These are phyloP conservation scores for Leccinum incarnatum DNA, from an alignment of 768 basidiomycete species.

Conservation along the genomic window DNA sequence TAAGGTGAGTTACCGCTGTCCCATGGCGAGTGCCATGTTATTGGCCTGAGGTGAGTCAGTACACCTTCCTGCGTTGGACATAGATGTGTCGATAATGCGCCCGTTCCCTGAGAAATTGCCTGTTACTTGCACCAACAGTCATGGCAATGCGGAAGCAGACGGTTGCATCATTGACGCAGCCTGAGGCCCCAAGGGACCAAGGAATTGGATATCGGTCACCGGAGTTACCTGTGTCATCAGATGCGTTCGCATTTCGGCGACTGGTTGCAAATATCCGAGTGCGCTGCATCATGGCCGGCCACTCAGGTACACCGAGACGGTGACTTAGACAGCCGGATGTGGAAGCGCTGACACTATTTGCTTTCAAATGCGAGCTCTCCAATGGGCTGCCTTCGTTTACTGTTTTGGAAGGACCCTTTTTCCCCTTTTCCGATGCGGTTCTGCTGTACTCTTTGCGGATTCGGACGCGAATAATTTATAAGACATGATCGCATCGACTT, in stretches of 20 bases:
- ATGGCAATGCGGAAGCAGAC: not conserved
- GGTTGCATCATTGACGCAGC: not conserved
- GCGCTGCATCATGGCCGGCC: not conserved
- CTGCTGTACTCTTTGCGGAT: not conserved
- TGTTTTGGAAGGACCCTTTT: not conserved
- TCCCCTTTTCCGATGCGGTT: not conserved
- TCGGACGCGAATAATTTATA: not conserved
- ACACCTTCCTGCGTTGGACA: not conserved
- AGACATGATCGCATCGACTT: not conserved
- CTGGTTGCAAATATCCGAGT: not conserved
- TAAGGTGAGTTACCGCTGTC: constrained; percentile 13
- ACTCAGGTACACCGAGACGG: not conserved
- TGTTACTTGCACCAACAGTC: not conserved
- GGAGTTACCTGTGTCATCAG: not conserved
- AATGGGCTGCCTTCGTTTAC: not conserved
- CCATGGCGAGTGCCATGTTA: not conserved
- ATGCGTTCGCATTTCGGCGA: not conserved
- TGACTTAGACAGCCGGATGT: not conserved
- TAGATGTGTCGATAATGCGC: not conserved
- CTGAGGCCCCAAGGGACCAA: too few species aligned
- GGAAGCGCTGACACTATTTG: not conserved
- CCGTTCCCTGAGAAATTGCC: constrained; percentile 1
- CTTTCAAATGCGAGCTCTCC: not conserved
- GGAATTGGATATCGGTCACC: not conserved
- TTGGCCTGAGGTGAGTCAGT: constrained; percentile 14